Evolutionary conservation across 2,329 filamentous ascomycete genomes (phyloP).

Genomic region (Colletotrichum endophyticum): DNA sequence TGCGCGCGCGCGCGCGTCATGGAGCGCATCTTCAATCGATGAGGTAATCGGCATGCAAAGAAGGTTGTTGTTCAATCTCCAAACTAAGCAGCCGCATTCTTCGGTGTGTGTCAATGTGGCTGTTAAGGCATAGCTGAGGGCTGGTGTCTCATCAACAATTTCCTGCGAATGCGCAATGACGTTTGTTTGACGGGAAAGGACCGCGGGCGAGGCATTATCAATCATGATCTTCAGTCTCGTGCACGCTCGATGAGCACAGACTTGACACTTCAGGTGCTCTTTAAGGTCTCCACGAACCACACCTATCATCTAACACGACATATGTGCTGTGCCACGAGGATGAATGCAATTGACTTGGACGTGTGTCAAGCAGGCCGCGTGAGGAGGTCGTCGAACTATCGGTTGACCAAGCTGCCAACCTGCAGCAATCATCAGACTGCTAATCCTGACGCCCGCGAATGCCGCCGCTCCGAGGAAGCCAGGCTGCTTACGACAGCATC

Average conservation of each 20-base stretch:
- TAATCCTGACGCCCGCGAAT: background rate
- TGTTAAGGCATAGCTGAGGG: background rate
- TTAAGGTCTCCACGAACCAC: background rate
- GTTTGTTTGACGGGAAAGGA: background rate
- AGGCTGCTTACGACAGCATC: background rate
- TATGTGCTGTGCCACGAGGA: background rate
- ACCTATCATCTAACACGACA: background rate
- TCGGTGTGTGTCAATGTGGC: background rate
- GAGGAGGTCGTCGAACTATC: background rate
- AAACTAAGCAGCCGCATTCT: background rate
- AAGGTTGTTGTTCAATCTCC: background rate
- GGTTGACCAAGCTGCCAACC: background rate
- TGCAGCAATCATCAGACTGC: background rate
- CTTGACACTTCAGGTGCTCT: background rate
- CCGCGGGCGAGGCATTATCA: background rate
- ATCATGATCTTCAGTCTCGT: background rate
- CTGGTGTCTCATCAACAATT: background rate
- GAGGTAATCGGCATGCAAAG: background rate
- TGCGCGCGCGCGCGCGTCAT: background rate
- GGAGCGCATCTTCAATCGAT: background rate
- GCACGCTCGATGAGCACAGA: background rate
- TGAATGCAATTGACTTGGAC: background rate
- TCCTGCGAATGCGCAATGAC: background rate
- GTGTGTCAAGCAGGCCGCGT: background rate
- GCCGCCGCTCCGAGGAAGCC: background rate